Conservation (phyloP, 1,284 basidiomycete species). For the Hemileia vastatrix region DNA sequence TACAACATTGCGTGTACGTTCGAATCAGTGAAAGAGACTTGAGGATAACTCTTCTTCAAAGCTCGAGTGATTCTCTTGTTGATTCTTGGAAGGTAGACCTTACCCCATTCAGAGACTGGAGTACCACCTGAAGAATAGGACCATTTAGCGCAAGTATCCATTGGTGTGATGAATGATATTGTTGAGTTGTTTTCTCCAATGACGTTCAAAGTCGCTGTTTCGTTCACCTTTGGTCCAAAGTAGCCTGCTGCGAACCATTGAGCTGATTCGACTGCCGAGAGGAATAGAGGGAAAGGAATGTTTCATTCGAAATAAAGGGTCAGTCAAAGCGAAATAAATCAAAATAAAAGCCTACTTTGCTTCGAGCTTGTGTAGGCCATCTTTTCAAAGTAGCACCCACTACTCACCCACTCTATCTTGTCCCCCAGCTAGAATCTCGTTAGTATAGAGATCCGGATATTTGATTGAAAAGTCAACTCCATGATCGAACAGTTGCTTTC, state of each 20-base stretch:
- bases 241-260: conserved; percentile 50
- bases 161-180: conserved; percentile 48
- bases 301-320: too few relatives aligned
- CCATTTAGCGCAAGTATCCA: conserved; percentile 49
- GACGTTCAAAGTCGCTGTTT: conserved; percentile 45
- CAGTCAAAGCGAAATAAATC: too few relatives aligned
- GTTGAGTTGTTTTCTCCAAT: conserved; percentile 47
- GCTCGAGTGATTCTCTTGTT: conserved; percentile 45
- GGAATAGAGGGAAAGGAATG: not conserved
- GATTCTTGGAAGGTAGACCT: conserved; percentile 47
- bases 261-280: conserved; percentile 47
- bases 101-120: conserved; percentile 43
- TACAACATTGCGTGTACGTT: conserved; percentile 49
- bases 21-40: conserved; percentile 18
- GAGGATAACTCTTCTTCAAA: conserved; percentile 34
- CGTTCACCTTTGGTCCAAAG: conserved; percentile 46
- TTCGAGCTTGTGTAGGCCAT: too few relatives aligned
- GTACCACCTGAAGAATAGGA: conserved; percentile 45
- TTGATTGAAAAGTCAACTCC: conserved; percentile 48
- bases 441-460: conserved; percentile 46
- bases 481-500: conserved; percentile 49
- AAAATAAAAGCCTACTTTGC: too few relatives aligned
- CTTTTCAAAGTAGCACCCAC: not conserved
- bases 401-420: conserved; percentile 50
- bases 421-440: conserved; percentile 47